Base-by-base conservation (phyloP, 148 eudicot genomes). In the Bassia scoparia region DNA sequence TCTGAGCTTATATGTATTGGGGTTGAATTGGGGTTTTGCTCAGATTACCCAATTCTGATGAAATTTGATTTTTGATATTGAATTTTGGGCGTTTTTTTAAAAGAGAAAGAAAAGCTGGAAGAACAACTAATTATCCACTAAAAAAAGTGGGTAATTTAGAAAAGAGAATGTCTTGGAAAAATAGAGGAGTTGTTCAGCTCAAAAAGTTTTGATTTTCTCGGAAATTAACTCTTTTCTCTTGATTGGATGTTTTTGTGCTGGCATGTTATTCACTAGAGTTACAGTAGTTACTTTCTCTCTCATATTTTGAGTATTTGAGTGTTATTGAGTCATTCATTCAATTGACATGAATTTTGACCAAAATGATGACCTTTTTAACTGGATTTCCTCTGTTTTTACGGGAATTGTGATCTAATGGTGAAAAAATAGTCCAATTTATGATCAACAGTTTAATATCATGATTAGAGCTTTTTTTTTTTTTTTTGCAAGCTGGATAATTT, bases 231-330 rank as follows among this genome's bases (percentile, higher is more conserved):
- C 26, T 92, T 77, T 50, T 92, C 67, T 81, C 90, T 20, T 92
- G 98, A 69, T 87, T 78, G 89, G 96, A n/a, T 92, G 93, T 80
- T 92, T 92, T 76, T 92, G 88, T 75, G 84, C 81, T 72, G 96
- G 96, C 52, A 88, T 86, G 93, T 85, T 92, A 83, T 92, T 90
- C 82, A 90, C 93, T 16, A 89, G 80, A 89, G 87, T 96, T 89
- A 76, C 34, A 29, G n/a, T n/a, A n/a, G n/a, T n/a, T n/a, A n/a
- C n/a, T n/a, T n/a, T n/a, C n/a, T n/a, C n/a, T n/a, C n/a, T n/a
- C n/a, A n/a, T n/a, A n/a, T n/a, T n/a, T n/a, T n/a, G n/a, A n/a
- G n/a, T n/a, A n/a, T n/a, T n/a, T n/a, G n/a, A n/a, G 48, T 27
- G 44, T 52, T 46, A 34, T 58, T 37, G 21, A 62, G 15, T 34